These are phyloP conservation scores for Rhizopogon vesiculosus DNA, from an alignment of 768 basidiomycete species.

Conservation along the genomic window DNA sequence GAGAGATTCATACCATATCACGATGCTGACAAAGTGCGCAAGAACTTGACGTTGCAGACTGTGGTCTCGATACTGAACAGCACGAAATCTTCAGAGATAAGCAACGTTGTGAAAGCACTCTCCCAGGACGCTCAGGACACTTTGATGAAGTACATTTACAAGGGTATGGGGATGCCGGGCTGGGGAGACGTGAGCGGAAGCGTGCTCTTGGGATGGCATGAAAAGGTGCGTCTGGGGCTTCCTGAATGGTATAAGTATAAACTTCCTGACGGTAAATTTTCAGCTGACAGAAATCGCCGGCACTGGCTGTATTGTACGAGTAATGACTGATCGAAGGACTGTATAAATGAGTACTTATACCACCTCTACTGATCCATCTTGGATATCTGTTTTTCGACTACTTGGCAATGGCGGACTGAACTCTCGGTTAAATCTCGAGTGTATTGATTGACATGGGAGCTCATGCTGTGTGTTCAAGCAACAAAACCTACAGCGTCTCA, in stretches of 20 bases:
- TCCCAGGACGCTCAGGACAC: constrained; percentile 75
- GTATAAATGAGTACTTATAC: constrained; percentile 32
- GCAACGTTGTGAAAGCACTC: constrained; percentile 66
- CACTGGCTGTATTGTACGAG: constrained; percentile 90
- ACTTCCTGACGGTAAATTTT: background rate
- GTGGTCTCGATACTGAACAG: constrained; percentile 90
- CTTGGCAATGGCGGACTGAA: too few relatives aligned
- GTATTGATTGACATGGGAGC: too few relatives aligned
- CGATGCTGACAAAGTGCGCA: background rate
- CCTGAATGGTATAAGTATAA: background rate
- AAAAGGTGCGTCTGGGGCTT: constrained; percentile 62
- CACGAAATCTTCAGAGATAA: constrained; percentile 56
- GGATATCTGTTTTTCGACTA: background rate
- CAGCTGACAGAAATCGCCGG: constrained; percentile 93
- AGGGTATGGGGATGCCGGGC: constrained; percentile 77
- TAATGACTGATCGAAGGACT: constrained; percentile 63
- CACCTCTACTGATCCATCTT: background rate
- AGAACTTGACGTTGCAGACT: constrained; percentile 78
- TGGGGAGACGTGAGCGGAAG: constrained; percentile 49
- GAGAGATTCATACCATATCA: background rate
- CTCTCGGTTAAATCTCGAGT: too few relatives aligned
- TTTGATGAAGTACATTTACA: constrained; percentile 94
- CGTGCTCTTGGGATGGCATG: constrained; percentile 82
- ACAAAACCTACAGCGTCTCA: too few relatives aligned
- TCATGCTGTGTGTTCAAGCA: too few relatives aligned